Base-by-base conservation (phyloP, 306 rosid genomes). In the Dryas octopetala region DNA sequence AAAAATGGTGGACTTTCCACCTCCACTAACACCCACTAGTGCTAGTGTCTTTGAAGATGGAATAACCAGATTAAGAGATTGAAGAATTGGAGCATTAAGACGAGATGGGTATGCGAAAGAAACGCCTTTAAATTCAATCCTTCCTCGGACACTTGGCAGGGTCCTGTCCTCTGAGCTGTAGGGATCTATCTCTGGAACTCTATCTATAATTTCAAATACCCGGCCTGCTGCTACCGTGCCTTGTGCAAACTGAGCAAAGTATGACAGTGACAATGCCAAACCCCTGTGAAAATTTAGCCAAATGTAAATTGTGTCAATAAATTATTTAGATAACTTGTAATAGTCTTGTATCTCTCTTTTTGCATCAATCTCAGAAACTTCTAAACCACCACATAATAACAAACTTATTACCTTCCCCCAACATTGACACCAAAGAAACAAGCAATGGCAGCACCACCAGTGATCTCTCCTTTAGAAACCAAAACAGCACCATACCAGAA, bases 371-470 rank as follows among this genome's bases (percentile, higher is more conserved):
- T 32, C 38, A 1, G 14, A 3, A 8, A 32, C 54, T 40, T 70
- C 51, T 70, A 4, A 4, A 57, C 10, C 50, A 10, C 5, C 46
- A 41, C 44, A 32, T 32, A n/a, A 71, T 52, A 15, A 41, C 28
- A 54, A 67, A 77, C 67, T 4, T 3, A 75, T 82, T 55, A 94
- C 97, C 96, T 91, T 82, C 96, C 96, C 7, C 98, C 97, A 0
- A 91, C 81, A 79, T 88, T 94, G 80, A 94, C 96, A 19, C 89
- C 98, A 62, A 94, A 91, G 89, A 91, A 91, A 76, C 96, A 94
- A 85, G 96, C 97, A 73, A 90, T 90, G 68, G 98, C 97, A 40
- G 74, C 87, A 41, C 97, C 96, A 41, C 98, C 98, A 43, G 49
- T 61, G 76, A 90, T 83, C 85, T 94, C 88, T 40, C 76, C 71